Evolutionary conservation across 73 alveolate genomes (phyloP).

Genomic region (Paraurostyla sp.): DNA sequence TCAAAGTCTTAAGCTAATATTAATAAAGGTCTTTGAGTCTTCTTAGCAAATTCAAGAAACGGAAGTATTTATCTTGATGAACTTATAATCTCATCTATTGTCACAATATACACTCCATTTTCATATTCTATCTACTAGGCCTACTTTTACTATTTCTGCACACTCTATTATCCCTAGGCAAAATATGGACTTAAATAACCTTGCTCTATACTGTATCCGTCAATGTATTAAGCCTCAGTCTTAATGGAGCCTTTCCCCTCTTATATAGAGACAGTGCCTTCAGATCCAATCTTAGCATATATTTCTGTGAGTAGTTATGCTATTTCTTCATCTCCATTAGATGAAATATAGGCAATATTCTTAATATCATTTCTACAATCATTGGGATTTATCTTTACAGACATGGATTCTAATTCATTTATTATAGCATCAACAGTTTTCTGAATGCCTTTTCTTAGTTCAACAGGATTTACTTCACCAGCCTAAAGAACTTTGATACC

Average conservation of each 20-base stretch:
- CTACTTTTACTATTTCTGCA: neutral
- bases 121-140: slow-evolving; percentile 54
- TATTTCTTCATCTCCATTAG: slow-evolving; percentile 62
- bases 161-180: too few species aligned
- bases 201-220: slow-evolving; percentile 59
- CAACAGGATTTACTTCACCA: slow-evolving; percentile 68
- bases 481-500: slow-evolving; percentile 59
- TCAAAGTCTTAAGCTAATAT: slow-evolving; percentile 64
- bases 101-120: slow-evolving; percentile 47
- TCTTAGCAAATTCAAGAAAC: slow-evolving; percentile 61
- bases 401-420: slow-evolving; percentile 28
- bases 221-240: slow-evolving; percentile 52
- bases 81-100: slow-evolving; percentile 47
- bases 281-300: slow-evolving; percentile 53
- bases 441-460: slow-evolving; percentile 73
- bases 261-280: slow-evolving; percentile 64
- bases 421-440: slow-evolving; percentile 52
- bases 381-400: neutral
- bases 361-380: slow-evolving; percentile 14
- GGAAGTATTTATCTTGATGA: slow-evolving; percentile 40
- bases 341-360: slow-evolving; percentile 64
- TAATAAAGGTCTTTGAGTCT: slow-evolving; percentile 48
- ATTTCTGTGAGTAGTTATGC: slow-evolving; percentile 60
- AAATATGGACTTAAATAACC: slow-evolving; percentile 75
- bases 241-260: slow-evolving; percentile 59